Evolutionary conservation across 257 asterid species (phyloP).

Genomic region (Solanum ossicruentum): DNA sequence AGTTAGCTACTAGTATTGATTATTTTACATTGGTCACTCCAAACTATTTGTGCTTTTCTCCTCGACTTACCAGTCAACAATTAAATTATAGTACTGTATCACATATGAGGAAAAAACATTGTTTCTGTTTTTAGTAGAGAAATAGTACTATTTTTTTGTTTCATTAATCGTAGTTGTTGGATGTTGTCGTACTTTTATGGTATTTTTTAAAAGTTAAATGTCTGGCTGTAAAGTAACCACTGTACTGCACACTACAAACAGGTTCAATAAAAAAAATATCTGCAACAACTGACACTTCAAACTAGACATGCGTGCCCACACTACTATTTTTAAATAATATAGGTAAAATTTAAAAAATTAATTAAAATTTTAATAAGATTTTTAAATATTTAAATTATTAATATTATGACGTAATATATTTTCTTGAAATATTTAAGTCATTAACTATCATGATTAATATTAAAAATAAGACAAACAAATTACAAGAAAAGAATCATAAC

Average conservation of each 20-base stretch:
- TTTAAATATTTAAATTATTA: too few relatives aligned
- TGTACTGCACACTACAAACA: neutral
- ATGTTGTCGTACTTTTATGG: neutral
- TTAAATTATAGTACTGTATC: neutral
- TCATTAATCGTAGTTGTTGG: neutral
- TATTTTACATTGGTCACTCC: neutral
- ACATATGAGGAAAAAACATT: neutral
- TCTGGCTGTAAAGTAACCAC: neutral
- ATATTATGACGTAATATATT: too few relatives aligned
- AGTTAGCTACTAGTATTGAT: neutral
- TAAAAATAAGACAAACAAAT: too few relatives aligned
- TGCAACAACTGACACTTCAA: neutral
- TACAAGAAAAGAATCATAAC: too few relatives aligned
- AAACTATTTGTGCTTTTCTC: neutral
- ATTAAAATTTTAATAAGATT: too few relatives aligned
- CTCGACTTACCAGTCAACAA: neutral
- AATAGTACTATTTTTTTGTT: neutral
- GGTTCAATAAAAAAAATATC: neutral
- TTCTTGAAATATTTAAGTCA: too few relatives aligned
- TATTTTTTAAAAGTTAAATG: neutral
- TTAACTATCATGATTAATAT: too few relatives aligned
- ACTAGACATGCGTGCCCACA: too few relatives aligned
- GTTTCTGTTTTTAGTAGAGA: neutral
- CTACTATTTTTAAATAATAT: too few relatives aligned
- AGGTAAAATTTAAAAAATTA: too few relatives aligned